phyloP scores from a whole-genome alignment of 2,329 filamentous ascomycete species.

The Pseudocercospora cruenta region DNA sequence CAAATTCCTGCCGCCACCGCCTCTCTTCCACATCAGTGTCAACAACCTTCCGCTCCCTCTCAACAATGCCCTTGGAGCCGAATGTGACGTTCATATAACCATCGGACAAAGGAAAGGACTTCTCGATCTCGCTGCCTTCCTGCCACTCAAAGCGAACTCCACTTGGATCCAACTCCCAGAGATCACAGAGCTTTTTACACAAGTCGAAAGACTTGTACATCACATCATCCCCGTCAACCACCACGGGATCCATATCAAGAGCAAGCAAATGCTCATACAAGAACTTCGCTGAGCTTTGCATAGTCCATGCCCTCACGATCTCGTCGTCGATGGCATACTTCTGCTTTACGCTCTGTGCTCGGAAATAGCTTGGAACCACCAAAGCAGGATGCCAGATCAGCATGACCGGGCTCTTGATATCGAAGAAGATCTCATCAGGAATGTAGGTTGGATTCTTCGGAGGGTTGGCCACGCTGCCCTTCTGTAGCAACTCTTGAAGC shows the following conservation, averaged over 20 bases:
- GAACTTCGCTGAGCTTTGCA: not conserved
- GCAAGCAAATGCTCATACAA: not conserved
- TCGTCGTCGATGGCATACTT: conserved; percentile 3
- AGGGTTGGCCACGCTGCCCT: not conserved
- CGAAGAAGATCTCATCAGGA: not conserved
- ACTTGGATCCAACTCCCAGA: not conserved
- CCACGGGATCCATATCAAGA: not conserved
- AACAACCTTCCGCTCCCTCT: not conserved
- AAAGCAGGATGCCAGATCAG: conserved; percentile 1
- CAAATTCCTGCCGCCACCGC: not conserved
- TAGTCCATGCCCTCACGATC: not conserved
- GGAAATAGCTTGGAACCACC: conserved; percentile 1
- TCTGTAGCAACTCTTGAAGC: not conserved
- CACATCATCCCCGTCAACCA: conserved; percentile 6
- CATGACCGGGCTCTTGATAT: not conserved
- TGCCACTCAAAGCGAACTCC: not conserved
- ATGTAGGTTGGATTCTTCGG: not conserved
- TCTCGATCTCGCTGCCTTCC: not conserved
- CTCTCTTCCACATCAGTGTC: not conserved
- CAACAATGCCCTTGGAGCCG: not conserved
- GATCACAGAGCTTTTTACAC: not conserved
- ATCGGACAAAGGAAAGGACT: not conserved
- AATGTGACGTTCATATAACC: not conserved
- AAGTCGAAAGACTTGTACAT: not conserved
- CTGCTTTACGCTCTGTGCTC: not conserved